Percentiles rank a stretch among this genome's conserved stretches.
Conservation (phyloP, 1,284 basidiomycete species). For the Xerocomus minutiporus region DNA sequence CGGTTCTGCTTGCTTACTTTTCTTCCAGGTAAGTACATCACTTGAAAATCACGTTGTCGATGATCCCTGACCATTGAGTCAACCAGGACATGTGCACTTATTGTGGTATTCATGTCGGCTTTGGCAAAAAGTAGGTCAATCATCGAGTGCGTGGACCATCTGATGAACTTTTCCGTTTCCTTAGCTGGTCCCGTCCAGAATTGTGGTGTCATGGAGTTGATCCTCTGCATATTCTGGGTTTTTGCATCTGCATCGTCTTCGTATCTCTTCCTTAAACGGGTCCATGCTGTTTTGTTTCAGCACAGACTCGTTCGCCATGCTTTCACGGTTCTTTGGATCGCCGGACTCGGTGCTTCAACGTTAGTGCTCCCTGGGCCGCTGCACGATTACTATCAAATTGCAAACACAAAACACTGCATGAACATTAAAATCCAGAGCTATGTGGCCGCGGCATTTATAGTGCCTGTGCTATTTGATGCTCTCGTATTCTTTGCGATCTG, state of each 20-base stretch:
- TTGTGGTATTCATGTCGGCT: constrained; percentile 16
- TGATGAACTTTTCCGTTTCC: background rate
- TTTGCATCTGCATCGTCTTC: constrained; percentile 23
- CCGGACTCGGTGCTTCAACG: constrained; percentile 17
- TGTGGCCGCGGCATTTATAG: constrained; percentile 21
- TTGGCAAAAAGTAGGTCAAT: constrained; percentile 21
- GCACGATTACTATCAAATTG: constrained; percentile 19
- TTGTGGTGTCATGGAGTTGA: constrained; percentile 17
- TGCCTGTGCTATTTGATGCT: constrained; percentile 24
- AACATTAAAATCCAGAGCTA: constrained; percentile 12
- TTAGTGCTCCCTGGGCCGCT: constrained; percentile 17
- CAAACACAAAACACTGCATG: constrained; percentile 23
- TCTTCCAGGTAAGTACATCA: constrained; percentile 21
- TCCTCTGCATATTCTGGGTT: constrained; percentile 19
- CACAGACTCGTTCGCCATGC: constrained; percentile 13
- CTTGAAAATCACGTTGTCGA: background rate
- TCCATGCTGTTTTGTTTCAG: constrained; percentile 25
- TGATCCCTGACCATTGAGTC: constrained; percentile 3
- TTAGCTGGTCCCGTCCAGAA: constrained; percentile 23
- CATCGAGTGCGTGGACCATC: background rate
- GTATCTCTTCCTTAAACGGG: constrained; percentile 33
- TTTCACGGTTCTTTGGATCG: constrained; percentile 29
- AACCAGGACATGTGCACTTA: constrained; percentile 18
- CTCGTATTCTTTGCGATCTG: constrained; percentile 29
- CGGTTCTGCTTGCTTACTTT: constrained; percentile 25